These are phyloP conservation scores for Colletotrichum truncatum DNA, from an alignment of 2,329 filamentous ascomycete genomes.

Conservation along the genomic window DNA sequence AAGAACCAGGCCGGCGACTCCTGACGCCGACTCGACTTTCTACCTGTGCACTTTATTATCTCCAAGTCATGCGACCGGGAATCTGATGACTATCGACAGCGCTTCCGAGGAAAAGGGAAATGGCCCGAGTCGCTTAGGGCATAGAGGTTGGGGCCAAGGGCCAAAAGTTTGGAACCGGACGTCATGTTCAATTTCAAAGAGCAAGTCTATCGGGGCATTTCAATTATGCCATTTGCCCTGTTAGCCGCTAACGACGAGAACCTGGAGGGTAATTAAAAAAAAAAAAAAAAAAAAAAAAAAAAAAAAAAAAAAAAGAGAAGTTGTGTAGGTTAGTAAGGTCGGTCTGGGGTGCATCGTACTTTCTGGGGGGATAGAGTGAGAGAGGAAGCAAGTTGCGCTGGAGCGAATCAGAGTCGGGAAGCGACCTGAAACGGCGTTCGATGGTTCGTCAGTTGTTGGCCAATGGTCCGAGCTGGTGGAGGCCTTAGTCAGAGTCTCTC, in stretches of 20 bases:
- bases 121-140: not conserved
- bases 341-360: not conserved
- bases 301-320: too few species aligned
- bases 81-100: slow-evolving; percentile 3
- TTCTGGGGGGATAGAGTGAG: not conserved
- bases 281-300: too few species aligned
- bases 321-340: not conserved
- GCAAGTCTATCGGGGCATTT: not conserved
- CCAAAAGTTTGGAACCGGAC: not conserved
- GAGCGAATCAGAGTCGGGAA: slow-evolving; percentile 20
- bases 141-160: not conserved
- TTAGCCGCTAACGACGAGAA: slow-evolving; percentile 1
- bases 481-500: too few species aligned
- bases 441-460: slow-evolving; percentile 25
- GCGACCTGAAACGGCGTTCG: slow-evolving; percentile 20
- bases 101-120: not conserved
- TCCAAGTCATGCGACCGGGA: not conserved
- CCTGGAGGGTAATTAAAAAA: too few species aligned
- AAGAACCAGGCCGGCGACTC: not conserved
- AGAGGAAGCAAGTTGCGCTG: not conserved
- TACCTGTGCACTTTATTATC: too few species aligned
- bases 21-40: not conserved
- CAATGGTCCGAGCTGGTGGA: too few species aligned
- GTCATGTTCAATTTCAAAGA: slow-evolving; percentile 19
- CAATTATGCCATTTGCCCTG: slow-evolving; percentile 1